These are phyloP conservation scores for Venustampulla echinocandica DNA, from an alignment of 495 filamentous ascomycete genomes.

Conservation along the genomic window DNA sequence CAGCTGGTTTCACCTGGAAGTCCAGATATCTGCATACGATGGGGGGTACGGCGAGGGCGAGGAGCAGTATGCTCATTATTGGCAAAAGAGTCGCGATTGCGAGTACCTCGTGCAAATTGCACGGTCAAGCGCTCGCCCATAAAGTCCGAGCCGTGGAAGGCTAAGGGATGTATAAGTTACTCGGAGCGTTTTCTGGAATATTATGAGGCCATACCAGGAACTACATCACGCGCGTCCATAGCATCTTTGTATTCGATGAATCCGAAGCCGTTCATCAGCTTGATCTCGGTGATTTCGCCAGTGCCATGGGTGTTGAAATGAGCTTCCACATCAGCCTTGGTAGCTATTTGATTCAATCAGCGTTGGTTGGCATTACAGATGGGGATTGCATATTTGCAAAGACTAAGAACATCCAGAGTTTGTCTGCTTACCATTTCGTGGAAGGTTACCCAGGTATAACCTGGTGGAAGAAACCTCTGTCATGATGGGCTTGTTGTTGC, in stretches of 20 bases:
- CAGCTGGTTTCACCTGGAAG: constrained; percentile 97
- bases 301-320: constrained; percentile 94
- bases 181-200: constrained; percentile 14
- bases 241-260: constrained; percentile 99
- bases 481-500: constrained; percentile 31
- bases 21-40: constrained; percentile 94
- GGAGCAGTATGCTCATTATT: constrained; percentile 70
- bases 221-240: constrained; percentile 93
- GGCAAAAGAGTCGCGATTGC: constrained; percentile 70
- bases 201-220: constrained; percentile 63
- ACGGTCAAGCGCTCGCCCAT: constrained; percentile 95
- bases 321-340: constrained; percentile 90
- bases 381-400: background rate
- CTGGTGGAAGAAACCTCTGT: constrained; percentile 83
- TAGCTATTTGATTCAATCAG: constrained; percentile 47
- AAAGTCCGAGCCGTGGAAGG: constrained; percentile 79
- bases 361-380: background rate
- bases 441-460: constrained; percentile 93
- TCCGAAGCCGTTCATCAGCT: constrained; percentile 99
- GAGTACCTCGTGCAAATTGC: constrained; percentile 92
- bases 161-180: constrained; percentile 25
- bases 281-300: constrained; percentile 96
- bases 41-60: constrained; percentile 86
- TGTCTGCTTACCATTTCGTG: constrained; percentile 75
- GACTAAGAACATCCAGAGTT: background rate